A percentile compares a stretch with the other conserved stretches of the same genome.
Evolutionary conservation across 106 monocot species (phyloP).

Genomic region (Apostasia ramifera): DNA sequence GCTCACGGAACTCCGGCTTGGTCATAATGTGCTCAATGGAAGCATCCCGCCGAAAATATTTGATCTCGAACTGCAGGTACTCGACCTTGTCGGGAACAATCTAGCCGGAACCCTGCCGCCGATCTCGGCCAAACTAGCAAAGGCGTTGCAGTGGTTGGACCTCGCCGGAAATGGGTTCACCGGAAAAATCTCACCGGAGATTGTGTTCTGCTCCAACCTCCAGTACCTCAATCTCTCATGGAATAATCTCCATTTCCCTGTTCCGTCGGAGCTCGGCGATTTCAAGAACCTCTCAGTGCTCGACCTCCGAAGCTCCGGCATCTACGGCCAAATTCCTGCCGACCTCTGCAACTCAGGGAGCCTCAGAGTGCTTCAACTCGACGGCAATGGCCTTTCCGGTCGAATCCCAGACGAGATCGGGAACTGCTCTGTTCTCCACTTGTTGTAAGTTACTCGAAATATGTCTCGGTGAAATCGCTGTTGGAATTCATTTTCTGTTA

Average conservation of each 20-base stretch:
- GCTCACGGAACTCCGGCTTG: constrained; percentile 42
- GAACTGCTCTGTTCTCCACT: constrained; percentile 20
- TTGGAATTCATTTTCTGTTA: not conserved
- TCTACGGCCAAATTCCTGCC: constrained; percentile 26
- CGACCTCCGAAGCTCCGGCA: constrained; percentile 48
- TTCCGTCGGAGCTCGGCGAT: constrained; percentile 9
- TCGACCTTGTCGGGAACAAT: constrained; percentile 69
- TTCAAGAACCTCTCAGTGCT: constrained; percentile 24
- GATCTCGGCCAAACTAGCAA: constrained; percentile 35
- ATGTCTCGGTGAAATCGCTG: not conserved
- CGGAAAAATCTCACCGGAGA: constrained; percentile 55
- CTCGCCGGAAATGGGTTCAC: constrained; percentile 49
- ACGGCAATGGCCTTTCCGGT: constrained; percentile 14
- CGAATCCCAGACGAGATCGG: constrained; percentile 14
- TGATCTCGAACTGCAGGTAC: constrained; percentile 45
- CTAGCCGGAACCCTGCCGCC: constrained; percentile 56
- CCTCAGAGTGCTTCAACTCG: constrained; percentile 13
- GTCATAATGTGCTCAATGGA: constrained; percentile 45
- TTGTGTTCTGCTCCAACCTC: constrained; percentile 47
- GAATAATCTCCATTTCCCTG: constrained; percentile 32
- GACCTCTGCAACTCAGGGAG: constrained; percentile 15
- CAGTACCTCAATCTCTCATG: constrained; percentile 65
- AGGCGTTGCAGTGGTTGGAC: constrained; percentile 49
- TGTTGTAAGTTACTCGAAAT: constrained; percentile 15
- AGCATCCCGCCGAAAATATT: constrained; percentile 57